These are phyloP conservation scores for Teratosphaeria pseudoeucalypti DNA, from an alignment of 2,329 filamentous ascomycete species.

Conservation along the genomic window DNA sequence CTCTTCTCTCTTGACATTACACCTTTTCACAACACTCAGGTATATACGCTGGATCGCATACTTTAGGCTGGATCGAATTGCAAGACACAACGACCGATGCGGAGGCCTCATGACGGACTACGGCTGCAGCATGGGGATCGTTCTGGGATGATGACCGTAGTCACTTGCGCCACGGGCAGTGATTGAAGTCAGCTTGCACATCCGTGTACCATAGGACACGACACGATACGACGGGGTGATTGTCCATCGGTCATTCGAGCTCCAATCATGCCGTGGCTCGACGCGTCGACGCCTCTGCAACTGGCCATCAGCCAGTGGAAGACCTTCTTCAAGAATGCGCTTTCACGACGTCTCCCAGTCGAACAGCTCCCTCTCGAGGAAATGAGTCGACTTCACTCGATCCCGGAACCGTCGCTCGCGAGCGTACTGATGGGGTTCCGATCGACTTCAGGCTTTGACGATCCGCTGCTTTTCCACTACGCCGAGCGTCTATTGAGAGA, in stretches of 20 bases:
- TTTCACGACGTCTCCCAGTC: slow-evolving; percentile 6
- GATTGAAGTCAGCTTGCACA: not conserved
- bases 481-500: slow-evolving; percentile 15
- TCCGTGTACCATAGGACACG: not conserved
- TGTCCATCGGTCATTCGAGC: not conserved
- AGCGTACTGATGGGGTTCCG: slow-evolving; percentile 16
- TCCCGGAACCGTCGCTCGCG: slow-evolving; percentile 12
- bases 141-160: not conserved
- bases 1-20: not conserved
- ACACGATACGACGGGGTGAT: no score
- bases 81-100: not conserved
- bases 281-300: slow-evolving; percentile 4
- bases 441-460: slow-evolving; percentile 11
- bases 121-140: not conserved
- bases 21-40: not conserved
- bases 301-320: slow-evolving; percentile 11
- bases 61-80: not conserved
- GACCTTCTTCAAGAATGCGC: slow-evolving; percentile 10
- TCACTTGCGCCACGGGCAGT: not conserved
- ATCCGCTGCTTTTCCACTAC: slow-evolving; percentile 21
- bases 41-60: not conserved
- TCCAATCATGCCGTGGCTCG: slow-evolving; percentile 11
- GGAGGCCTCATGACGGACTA: not conserved
- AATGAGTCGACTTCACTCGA: slow-evolving; percentile 6
- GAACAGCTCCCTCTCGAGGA: slow-evolving; percentile 9